Evolutionary conservation across 1,284 basidiomycete genomes (phyloP), one percentile per base, ranked within the genome.

Genomic region (Irpex lacteus): DNA sequence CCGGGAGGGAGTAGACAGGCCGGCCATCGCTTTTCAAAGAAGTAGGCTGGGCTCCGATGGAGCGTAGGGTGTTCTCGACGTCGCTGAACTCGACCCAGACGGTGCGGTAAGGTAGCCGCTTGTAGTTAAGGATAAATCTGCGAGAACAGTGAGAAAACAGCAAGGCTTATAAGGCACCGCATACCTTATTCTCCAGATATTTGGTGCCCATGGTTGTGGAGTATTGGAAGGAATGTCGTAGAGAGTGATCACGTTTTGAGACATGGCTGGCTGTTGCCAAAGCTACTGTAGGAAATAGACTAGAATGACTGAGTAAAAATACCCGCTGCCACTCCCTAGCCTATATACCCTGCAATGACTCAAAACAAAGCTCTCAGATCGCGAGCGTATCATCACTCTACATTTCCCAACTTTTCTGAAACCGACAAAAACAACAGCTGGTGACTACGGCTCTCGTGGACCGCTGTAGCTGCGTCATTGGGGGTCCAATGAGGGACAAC

Each of bases 121-220:
- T 91, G 71, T 83, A 91, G 70, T 91, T 91, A 19, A 91, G 76
- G 58, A 91, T 86, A 59, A 90, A 83, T 54, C 89, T 90, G 66
- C 19, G 53, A 15, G 58, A 65, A 18, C 36, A n/a, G 55, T 68
- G 19, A 65, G 59, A 56, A 26, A 60, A 58, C 58, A 37, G 53
- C 18, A 7, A 52, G 5, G n/a, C 19, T 47, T 6, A 32, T 57
- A 34, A 11, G 2, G 34, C 9, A 21, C 21, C 1, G 38, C 71
- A 38, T 59, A 77, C 78, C 78, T 69, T 58, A 82, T 80, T 47
- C 87, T 80, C 89, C 89, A 90, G 37, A 89, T 85, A 69, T 88
- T 88, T 9, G 89, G 89, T 59, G 85, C 85, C 89, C 89, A 91
- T 21, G 89, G 84, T 64, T 89, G 86, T 5, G 84, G 79, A 15